Base-by-base conservation (phyloP, 768 basidiomycete genomes). In the Naganishia onofrii region DNA sequence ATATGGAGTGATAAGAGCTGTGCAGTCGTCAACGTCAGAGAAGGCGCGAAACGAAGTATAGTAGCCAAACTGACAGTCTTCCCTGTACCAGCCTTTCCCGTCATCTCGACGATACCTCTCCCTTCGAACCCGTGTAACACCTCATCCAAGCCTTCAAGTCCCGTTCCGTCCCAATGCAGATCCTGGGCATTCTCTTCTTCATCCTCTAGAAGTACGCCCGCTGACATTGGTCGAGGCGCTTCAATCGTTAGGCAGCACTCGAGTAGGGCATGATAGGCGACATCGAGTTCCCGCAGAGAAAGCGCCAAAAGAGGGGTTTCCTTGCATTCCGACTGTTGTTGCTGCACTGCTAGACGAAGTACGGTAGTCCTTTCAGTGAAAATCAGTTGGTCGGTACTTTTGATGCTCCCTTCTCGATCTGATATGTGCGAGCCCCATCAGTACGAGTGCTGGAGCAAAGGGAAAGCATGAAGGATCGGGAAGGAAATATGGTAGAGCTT, bases 1-100 rank as follows among this genome's bases (percentile, higher is more conserved):
- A 74, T 68, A 68, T 79, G 76, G 6, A 78, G 69, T 0, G 77
- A 74, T 10, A 81, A 71, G n/a, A 81, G 70, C 80, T 79, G 56
- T 13, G 15, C 21, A 13, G 23, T 3, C 21, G 23, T n/a, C 48
- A 51, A 12, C 3, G 42, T 42, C 9, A 42, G 42, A 42, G 23
- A 7, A 3, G 6, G 48, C 6, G 48, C 48, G 3, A 23, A 7
- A 23, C 23, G 21, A 26, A 26, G n/a, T n/a, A 23, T 4, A 29
- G 8, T n/a, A 34, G 28, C 26, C 9, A 5, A 17, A 28, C 65
- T 66, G 8, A 66, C 65, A 21, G 65, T 52, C 46, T 69, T 69
- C 26, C 68, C 68, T 0, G 48, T 44, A 19, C 44, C 57, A 7
- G 36, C 57, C 31, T 44, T 48, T 23, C 68, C 68, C 1, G 52